phyloP scores from a whole-genome alignment of 345 rosid species.

The Gynandropsis gynandra region DNA sequence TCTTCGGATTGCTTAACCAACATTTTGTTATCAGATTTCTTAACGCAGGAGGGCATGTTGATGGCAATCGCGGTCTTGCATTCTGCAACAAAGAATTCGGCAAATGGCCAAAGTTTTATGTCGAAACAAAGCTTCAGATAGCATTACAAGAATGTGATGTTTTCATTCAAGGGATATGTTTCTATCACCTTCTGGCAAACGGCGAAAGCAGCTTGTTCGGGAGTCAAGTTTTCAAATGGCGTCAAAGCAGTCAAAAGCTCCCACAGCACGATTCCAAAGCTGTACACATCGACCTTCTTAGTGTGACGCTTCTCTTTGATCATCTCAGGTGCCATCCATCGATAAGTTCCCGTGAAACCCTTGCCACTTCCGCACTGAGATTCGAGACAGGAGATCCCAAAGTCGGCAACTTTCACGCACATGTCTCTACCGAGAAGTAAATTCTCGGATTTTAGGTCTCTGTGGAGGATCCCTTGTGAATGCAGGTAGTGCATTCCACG shows the following conservation, averaged over 20 bases:
- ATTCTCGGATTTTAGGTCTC: slow-evolving; percentile 80
- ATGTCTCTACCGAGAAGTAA: slow-evolving; percentile 58
- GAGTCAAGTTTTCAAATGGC: slow-evolving; percentile 72
- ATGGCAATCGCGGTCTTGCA: slow-evolving; percentile 63
- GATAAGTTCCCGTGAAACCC: slow-evolving; percentile 69
- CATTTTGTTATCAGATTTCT: slow-evolving; percentile 48
- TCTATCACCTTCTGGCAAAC: slow-evolving; percentile 65
- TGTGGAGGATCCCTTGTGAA: slow-evolving; percentile 59
- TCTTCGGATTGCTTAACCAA: slow-evolving; percentile 58
- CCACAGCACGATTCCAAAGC: slow-evolving; percentile 77
- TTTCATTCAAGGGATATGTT: not conserved
- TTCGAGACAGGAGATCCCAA: slow-evolving; percentile 69
- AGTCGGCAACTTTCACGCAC: slow-evolving; percentile 69
- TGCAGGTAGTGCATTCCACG: too few species aligned
- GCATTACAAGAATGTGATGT: not conserved
- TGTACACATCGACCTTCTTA: slow-evolving; percentile 73
- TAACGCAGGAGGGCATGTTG: slow-evolving; percentile 46
- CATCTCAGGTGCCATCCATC: too few species aligned
- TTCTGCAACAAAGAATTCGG: slow-evolving; percentile 34
- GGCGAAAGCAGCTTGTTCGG: slow-evolving; percentile 80
- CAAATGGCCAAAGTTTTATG: not conserved
- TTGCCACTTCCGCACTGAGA: slow-evolving; percentile 56
- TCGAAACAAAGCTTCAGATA: not conserved
- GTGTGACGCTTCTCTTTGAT: slow-evolving; percentile 77
- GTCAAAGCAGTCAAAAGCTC: slow-evolving; percentile 64